phyloP scores from a whole-genome alignment of 2,329 filamentous ascomycete species.

The Basipetospora chlamydospora region DNA sequence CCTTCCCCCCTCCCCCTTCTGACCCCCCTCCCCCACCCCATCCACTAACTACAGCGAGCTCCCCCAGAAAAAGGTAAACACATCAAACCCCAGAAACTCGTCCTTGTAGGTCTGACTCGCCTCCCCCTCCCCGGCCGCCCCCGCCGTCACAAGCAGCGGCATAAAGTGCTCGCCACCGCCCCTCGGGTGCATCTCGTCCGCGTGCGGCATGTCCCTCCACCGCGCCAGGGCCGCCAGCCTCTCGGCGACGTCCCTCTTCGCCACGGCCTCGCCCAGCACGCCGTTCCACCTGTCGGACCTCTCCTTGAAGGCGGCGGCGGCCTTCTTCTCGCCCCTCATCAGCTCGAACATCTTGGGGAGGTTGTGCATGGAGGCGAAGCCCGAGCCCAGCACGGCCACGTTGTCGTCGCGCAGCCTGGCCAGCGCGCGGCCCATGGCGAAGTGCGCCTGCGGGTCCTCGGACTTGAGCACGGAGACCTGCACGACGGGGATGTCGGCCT shows the following conservation, averaged over 20 bases:
- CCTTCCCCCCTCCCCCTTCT: no score
- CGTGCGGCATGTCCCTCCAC: slow-evolving; percentile 33
- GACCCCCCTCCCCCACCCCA: no score
- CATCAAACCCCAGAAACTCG: slow-evolving; percentile 30
- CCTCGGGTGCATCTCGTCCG: slow-evolving; percentile 38
- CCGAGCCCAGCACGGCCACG: slow-evolving; percentile 45
- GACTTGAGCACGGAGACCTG: slow-evolving; percentile 39
- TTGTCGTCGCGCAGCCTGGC: slow-evolving; percentile 31
- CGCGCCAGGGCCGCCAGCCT: slow-evolving; percentile 24
- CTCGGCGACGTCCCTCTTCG: slow-evolving; percentile 17
- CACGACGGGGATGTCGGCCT: slow-evolving; percentile 37
- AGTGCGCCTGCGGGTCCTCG: slow-evolving; percentile 33
- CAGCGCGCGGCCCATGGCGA: slow-evolving; percentile 38
- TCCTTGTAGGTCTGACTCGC: slow-evolving; percentile 33
- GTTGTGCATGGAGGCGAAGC: slow-evolving; percentile 45
- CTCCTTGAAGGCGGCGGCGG: slow-evolving; percentile 11
- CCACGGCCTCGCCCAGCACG: slow-evolving; percentile 25
- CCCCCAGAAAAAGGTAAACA: slow-evolving; percentile 42
- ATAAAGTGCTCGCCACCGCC: slow-evolving; percentile 43
- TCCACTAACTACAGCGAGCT: no score
- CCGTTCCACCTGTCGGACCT: slow-evolving; percentile 28
- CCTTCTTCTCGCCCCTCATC: slow-evolving; percentile 11
- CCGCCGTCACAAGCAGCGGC: slow-evolving; percentile 42
- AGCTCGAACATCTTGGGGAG: slow-evolving; percentile 29
- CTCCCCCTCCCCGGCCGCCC: slow-evolving; percentile 29